phyloP scores from a whole-genome alignment of 2,329 filamentous ascomycete species.

The Bipolaris victoriae region DNA sequence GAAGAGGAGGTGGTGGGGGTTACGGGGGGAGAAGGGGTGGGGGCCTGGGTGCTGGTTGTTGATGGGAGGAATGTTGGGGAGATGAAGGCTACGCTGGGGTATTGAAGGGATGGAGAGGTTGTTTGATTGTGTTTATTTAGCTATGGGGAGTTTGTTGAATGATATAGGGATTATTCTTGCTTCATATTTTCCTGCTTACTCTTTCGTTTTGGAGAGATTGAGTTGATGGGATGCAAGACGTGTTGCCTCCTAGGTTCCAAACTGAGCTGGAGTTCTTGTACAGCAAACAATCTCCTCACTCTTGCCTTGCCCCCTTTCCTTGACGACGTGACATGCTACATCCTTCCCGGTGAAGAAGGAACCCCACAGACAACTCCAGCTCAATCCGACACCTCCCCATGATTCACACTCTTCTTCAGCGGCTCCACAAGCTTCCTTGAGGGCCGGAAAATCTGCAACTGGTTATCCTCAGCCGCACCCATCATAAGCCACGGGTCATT shows the following conservation, averaged over 20 bases:
- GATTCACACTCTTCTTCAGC: slow-evolving; percentile 43
- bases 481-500: slow-evolving; percentile 97
- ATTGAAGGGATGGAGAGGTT: neutral
- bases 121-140: neutral
- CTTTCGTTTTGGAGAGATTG: neutral
- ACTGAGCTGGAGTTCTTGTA: neutral
- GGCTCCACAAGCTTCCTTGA: slow-evolving; percentile 47
- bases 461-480: slow-evolving; percentile 94
- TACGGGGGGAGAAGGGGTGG: neutral
- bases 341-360: neutral
- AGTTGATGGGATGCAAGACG: neutral
- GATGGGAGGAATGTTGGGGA: slow-evolving; percentile 17
- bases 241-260: neutral
- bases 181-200: neutral
- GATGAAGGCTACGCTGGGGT: neutral
- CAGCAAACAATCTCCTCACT: neutral
- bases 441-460: slow-evolving; percentile 79
- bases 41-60: slow-evolving; percentile 1
- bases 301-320: neutral
- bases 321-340: no score
- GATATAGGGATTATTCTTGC: slow-evolving; percentile 7
- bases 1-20: slow-evolving; percentile 54
- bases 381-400: slow-evolving; percentile 50
- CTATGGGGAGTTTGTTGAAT: neutral
- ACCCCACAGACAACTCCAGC: neutral